Conservation (phyloP, 2,329 filamentous ascomycete species). For the Remersonia thermophila region DNA sequence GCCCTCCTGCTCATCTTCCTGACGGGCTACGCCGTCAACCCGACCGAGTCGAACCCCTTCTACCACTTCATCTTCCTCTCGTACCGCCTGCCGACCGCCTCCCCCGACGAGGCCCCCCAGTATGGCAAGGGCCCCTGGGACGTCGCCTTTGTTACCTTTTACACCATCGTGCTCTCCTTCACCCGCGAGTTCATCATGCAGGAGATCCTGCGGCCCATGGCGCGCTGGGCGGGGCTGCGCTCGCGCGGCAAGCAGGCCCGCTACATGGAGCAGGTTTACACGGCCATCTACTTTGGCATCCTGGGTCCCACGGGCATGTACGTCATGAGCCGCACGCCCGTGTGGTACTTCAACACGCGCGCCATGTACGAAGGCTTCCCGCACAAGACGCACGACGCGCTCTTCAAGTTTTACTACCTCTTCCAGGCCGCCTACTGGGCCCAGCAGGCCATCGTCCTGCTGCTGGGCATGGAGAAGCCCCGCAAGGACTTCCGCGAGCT, state of each 20-base stretch:
- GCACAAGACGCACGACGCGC: conserved; percentile 64
- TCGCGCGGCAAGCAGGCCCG: conserved; percentile 68
- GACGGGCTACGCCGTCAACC: conserved; percentile 60
- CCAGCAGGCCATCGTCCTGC: conserved; percentile 79
- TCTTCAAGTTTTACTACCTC: conserved; percentile 93
- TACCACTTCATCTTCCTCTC: conserved; percentile 80
- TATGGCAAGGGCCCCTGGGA: conserved; percentile 88
- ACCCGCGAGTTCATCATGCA: conserved; percentile 96
- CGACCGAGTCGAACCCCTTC: conserved; percentile 64
- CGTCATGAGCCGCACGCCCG: conserved; percentile 80
- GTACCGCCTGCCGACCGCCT: conserved; percentile 54
- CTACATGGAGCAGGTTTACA: conserved; percentile 96
- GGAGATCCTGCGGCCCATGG: conserved; percentile 66
- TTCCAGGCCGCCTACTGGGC: conserved; percentile 93
- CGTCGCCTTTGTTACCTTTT: conserved; percentile 77
- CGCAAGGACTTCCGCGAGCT: conserved; percentile 93
- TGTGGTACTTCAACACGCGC: conserved; percentile 90
- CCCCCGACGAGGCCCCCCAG: conserved; percentile 39
- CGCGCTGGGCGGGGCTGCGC: conserved; percentile 55
- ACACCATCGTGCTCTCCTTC: conserved; percentile 80
- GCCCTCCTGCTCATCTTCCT: conserved; percentile 52
- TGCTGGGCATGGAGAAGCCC: conserved; percentile 82
- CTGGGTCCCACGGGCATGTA: conserved; percentile 77
- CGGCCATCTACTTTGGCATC: conserved; percentile 75
- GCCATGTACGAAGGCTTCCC: conserved; percentile 87